Base-by-base conservation (phyloP, 352 stramenopile genomes). In the Pythium rhizo-oryzae region DNA sequence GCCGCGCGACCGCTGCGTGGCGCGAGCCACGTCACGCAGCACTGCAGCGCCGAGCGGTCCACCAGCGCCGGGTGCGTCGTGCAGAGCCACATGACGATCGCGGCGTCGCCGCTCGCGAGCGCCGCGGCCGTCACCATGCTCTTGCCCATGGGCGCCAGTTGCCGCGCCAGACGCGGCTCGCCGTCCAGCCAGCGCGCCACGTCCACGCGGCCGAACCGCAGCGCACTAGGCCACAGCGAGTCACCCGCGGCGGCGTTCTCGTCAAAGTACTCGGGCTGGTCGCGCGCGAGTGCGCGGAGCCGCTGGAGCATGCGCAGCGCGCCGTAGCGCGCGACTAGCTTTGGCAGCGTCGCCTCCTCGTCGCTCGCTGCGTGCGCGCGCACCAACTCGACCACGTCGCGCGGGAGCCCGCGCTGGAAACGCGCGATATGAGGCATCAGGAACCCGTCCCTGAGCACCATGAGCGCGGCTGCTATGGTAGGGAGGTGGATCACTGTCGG, bases 231-330 rank as follows among this genome's bases (percentile, higher is more conserved):
- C 50, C 50, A 56, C n/a, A n/a, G n/a, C n/a, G n/a, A 4, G 28
- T 13, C 23, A 16, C 16, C 8, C n/a, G 23, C 8, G 39, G 39
- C 4, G 24, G 6, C 54, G 2, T 28, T 35, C 46, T 49, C 28
- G 28, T n/a, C 19, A n/a, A 46, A 60, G 35, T 30, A 53, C 8
- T 16, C 6, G 7, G 19, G 46, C 19, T 53, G 46, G 19, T 53
- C 21, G 16, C 21, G 46, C n/a, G 23, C 19, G 8, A 28, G 15
- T 19, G 18, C 30, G 18, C 23, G 24, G 54, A 51, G 54, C 15
- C 35, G 54, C 35, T 61, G 54, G 8, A 61, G 54, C 35, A 61
- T 49, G 30, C 35, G 35, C 54, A 51, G 18, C 35, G 24, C 35
- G 37, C 54, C 54, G 35, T 47, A 49, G 18, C 37, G 37, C 12